Evolutionary conservation across 805 yeast genomes (phyloP), one percentile per base, ranked within the genome.

Genomic region (Wickerhamiella qilinensis): DNA sequence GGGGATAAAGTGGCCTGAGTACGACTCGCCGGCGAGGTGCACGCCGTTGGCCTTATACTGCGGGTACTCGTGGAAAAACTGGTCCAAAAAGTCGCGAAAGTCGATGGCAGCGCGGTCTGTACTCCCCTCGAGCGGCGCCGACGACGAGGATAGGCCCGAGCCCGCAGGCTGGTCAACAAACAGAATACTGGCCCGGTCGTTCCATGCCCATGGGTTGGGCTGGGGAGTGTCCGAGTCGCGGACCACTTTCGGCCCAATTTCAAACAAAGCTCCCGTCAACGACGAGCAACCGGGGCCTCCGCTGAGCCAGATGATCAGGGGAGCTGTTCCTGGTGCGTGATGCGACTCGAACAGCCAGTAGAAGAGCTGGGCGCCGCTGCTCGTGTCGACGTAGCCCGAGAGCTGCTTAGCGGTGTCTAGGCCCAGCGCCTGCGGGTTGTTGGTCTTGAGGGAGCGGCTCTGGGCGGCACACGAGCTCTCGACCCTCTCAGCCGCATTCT

Each of bases 221-320:
- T 68, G 68, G 43, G 75, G 55, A 3, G 27, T 20, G 3, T 32
- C 37, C 14, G 41, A 42, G 12, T 69, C 56, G 40, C 66, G 68
- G 42, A 80, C 71, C 15, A 74, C 65, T 1, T 85, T 66, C 15
- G 91, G 84, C 19, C 93, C 91, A 52, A 77, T 66, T 51, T 80
- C 91, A 53, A 79, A 75, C 45, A 78, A 65, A 1, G 91, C 88
- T 1, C 91, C 91, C 8, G 85, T 77, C 55, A 77, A 57, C 2
- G 88, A 77, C 8, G 85, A 75, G 56, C 88, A 79, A 1, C 93
- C 93, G 34, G 93, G 93, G 3, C 93, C 93, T 45, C 93, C 93
- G 54, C 79, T 80, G 50, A 80, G 64, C 88, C 91, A 80, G 47
- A 82, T 63, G 38, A 82, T 68, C 30, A 81, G 63, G 1, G 93